A percentile compares a stretch with the other conserved stretches of the same genome.
Evolutionary conservation across 1,284 basidiomycete species (phyloP).

Genomic region (Stereum hirsutum): DNA sequence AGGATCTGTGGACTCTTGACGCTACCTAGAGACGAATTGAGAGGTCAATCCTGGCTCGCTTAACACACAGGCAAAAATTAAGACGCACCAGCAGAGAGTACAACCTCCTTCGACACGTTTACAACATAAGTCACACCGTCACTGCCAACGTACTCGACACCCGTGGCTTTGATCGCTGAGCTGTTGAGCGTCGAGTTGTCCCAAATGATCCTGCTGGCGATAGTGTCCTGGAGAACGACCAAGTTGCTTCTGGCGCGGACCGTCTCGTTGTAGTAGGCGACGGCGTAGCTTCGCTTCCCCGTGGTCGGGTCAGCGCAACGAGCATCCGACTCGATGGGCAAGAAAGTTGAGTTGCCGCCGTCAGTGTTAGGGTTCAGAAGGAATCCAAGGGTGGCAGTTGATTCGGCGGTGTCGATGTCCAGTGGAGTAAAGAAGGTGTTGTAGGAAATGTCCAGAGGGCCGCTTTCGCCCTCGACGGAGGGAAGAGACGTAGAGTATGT

Average conservation of each 20-base stretch:
- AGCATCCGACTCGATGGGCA: conserved; percentile 9
- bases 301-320: conserved; percentile 8
- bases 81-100: not conserved
- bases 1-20: conserved; percentile 13
- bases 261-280: conserved; percentile 7
- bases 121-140: conserved; percentile 7
- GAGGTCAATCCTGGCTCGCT: too few species aligned
- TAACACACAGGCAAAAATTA: not conserved
- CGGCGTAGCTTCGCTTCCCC: conserved; percentile 10
- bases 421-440: conserved; percentile 10
- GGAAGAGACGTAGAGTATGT: conserved; percentile 1
- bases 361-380: conserved; percentile 10
- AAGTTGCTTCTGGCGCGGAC: conserved; percentile 3
- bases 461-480: conserved; percentile 3
- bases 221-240: conserved; percentile 8
- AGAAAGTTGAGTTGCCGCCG: conserved; percentile 7
- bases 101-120: conserved; percentile 1
- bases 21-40: too few species aligned
- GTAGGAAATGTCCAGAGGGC: conserved; percentile 10
- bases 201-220: conserved; percentile 7
- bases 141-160: conserved; percentile 8
- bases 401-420: conserved; percentile 9
- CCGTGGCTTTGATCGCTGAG: conserved; percentile 7
- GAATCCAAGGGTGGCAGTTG: conserved; percentile 5
- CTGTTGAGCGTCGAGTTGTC: not conserved